Evolutionary conservation across 257 asterid genomes (phyloP), one percentile per base, ranked within the genome.

Genomic region (Fraxinus pennsylvanica): DNA sequence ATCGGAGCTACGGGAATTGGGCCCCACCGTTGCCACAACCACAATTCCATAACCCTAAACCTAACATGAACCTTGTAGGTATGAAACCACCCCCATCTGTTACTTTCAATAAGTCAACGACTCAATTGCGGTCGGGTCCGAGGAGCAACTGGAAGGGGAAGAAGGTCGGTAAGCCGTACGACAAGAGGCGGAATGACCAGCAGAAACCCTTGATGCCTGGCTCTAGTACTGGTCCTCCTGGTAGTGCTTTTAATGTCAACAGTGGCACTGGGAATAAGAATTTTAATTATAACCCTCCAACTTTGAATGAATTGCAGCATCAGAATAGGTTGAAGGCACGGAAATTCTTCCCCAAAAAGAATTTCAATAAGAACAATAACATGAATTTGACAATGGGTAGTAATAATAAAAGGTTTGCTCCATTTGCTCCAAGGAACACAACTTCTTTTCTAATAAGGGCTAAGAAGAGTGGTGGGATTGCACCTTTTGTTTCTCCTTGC

Each of bases 291-390:
- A 75, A 89, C 66, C 96, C 94, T 15, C 97, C 96, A 1, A 86
- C 82, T 13, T 81, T 93, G 84, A 86, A 85, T 13, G 97, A 93
- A 35, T 77, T 91, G 87, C 94, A 91, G 75, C 86, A 82, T 65
- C 94, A 91, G 85, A 93, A 93, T 50, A 80, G 96, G 73, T 36
- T 90, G 67, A 93, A 91, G 83, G 88, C 97, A 0, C 67, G 89
- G 72, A 88, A 86, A 74, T 88, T 80, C 71, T 91, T 89, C 52
- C 86, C 85, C 0, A 91, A 91, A 74, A 93, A 85, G 85, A 85
- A 90, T 79, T 90, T 84, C 63, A 84, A 88, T 59, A 83, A 82
- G 78, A 76, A 82, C 41, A 41, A 82, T 65, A 66, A 65, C 61
- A 77, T 30, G 75, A 80, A 78, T 41, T 65, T 67, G 84, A 79